phyloP scores from a whole-genome alignment of 441 rosid species.

The Cnidoscolus chayamansa region DNA sequence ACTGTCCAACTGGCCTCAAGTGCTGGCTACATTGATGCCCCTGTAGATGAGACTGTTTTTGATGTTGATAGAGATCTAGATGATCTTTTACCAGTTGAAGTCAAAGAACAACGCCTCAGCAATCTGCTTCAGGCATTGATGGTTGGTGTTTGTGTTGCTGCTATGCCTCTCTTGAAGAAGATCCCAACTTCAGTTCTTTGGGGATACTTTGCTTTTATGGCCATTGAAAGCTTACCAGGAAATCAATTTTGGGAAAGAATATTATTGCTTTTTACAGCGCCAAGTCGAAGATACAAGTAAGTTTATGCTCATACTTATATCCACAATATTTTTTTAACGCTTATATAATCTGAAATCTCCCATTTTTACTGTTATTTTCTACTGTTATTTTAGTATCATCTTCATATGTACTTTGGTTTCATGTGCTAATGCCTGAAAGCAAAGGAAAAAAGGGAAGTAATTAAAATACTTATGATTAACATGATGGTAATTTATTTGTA shows the following conservation, averaged over 20 bases:
- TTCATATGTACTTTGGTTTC: neutral
- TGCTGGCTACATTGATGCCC: conserved; percentile 63
- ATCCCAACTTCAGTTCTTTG: conserved; percentile 78
- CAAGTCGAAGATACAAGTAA: conserved; percentile 75
- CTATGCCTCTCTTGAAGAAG: conserved; percentile 71
- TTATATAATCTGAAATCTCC: conserved; percentile 2
- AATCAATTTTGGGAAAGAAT: conserved; percentile 86
- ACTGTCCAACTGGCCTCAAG: conserved; percentile 65
- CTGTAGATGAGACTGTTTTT: conserved; percentile 63
- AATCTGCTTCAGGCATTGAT: conserved; percentile 72
- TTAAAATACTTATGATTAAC: neutral
- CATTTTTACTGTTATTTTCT: neutral
- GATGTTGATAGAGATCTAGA: conserved; percentile 70
- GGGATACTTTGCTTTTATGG: conserved; percentile 90
- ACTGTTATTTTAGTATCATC: neutral
- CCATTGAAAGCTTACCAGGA: conserved; percentile 78
- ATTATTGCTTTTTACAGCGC: conserved; percentile 67
- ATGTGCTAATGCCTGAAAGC: neutral
- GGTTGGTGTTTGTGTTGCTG: conserved; percentile 71
- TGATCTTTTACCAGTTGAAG: conserved; percentile 72
- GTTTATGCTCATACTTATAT: neutral
- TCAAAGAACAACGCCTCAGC: conserved; percentile 75
- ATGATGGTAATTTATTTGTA: neutral
- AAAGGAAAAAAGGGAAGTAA: neutral
- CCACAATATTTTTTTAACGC: neutral